A percentile compares a stretch with the other conserved stretches of the same genome.
phyloP scores from a whole-genome alignment of 108 stramenopile species.

The Cyclotella baltica region DNA sequence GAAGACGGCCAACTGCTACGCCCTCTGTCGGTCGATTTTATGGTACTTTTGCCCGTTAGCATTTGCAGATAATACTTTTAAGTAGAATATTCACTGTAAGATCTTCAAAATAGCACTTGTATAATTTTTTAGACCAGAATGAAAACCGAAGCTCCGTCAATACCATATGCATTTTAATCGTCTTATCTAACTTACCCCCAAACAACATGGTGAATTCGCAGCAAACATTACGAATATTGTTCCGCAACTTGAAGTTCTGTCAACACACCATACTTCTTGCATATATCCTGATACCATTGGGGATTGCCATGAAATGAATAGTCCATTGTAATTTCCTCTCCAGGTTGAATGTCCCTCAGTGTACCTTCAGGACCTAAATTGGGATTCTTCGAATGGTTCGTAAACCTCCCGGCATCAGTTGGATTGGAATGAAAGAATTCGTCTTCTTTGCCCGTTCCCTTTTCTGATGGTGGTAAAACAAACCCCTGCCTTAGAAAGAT shows the following conservation, averaged over 20 bases:
- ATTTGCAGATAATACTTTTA: too few species aligned
- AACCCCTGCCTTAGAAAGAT: conserved; percentile 32
- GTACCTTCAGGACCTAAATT: conserved; percentile 42
- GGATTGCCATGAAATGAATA: conserved; percentile 39
- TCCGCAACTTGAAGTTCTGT: conserved; percentile 28
- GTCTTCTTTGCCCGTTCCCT: conserved; percentile 5
- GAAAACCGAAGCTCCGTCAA: too few species aligned
- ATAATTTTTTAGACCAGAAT: too few species aligned
- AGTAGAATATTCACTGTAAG: too few species aligned
- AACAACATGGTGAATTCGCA: too few species aligned
- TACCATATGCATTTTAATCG: too few species aligned
- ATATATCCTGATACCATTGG: conserved; percentile 27
- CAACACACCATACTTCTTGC: conserved; percentile 19
- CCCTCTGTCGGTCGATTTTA: too few species aligned
- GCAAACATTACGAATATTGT: background rate
- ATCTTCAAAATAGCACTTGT: too few species aligned
- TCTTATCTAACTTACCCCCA: background rate
- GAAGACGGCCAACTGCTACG: too few species aligned
- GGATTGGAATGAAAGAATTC: conserved; percentile 33
- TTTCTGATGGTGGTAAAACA: conserved; percentile 22
- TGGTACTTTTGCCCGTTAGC: too few species aligned
- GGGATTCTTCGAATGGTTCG: conserved; percentile 25
- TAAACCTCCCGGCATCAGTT: conserved; percentile 32
- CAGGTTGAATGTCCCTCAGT: conserved; percentile 20
- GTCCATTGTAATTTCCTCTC: conserved; percentile 38